These are phyloP conservation scores for Arbutus unedo DNA, from an alignment of 148 eudicot species.

Conservation along the genomic window DNA sequence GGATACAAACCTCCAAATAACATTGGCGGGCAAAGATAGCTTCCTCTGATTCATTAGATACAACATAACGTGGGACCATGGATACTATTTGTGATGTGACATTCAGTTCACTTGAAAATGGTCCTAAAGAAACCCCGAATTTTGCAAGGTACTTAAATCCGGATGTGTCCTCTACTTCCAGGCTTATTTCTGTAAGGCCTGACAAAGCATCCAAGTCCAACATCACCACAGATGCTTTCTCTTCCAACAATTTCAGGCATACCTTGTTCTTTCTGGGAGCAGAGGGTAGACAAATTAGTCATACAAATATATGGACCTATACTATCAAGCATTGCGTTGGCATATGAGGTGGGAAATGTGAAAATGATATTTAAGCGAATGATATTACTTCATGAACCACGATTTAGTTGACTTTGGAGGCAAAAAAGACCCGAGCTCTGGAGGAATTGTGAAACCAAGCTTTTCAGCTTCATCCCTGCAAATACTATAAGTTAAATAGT, in stretches of 20 bases:
- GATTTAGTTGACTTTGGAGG: slow-evolving; percentile 69
- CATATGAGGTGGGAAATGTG: not conserved
- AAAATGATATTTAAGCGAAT: slow-evolving; percentile 1
- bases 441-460: slow-evolving; percentile 36
- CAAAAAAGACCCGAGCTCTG: slow-evolving; percentile 62
- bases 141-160: slow-evolving; percentile 45
- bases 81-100: slow-evolving; percentile 63
- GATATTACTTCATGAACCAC: slow-evolving; percentile 91
- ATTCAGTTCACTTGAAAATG: slow-evolving; percentile 40
- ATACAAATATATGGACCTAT: not conserved
- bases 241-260: slow-evolving; percentile 57
- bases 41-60: slow-evolving; percentile 72
- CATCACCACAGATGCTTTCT: slow-evolving; percentile 46
- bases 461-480: slow-evolving; percentile 69
- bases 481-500: slow-evolving; percentile 15
- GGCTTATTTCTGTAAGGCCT: slow-evolving; percentile 78
- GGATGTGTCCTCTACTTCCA: slow-evolving; percentile 43
- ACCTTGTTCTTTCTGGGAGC: slow-evolving; percentile 63
- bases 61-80: slow-evolving; percentile 68
- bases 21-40: slow-evolving; percentile 65
- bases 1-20: slow-evolving; percentile 59
- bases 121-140: slow-evolving; percentile 81
- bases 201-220: slow-evolving; percentile 92
- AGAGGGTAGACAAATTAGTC: slow-evolving; percentile 5
- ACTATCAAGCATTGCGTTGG: not conserved